Conservation (phyloP, 164 flowering plant genomes). For the Warburgia ugandensis region DNA sequence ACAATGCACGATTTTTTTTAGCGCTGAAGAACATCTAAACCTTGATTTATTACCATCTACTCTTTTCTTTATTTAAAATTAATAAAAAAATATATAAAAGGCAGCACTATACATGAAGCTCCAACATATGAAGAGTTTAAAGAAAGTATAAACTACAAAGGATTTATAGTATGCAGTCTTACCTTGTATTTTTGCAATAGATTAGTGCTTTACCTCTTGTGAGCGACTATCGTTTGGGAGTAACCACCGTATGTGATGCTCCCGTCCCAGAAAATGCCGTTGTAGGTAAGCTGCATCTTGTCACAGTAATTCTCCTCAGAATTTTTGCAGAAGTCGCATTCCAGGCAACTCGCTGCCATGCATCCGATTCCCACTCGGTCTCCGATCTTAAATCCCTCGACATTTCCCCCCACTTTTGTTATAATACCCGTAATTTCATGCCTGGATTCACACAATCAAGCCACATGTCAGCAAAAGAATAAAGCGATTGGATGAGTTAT, state of each 20-base stretch:
- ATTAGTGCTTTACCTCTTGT: slow-evolving; percentile 37
- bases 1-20: too few relatives aligned
- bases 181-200: not conserved
- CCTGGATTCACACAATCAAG: too few relatives aligned
- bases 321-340: slow-evolving; percentile 48
- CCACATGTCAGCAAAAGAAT: too few relatives aligned
- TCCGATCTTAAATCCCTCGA: slow-evolving; percentile 46
- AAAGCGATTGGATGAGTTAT: too few relatives aligned
- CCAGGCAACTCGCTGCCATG: slow-evolving; percentile 44
- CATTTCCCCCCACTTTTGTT: slow-evolving; percentile 45
- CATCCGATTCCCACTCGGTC: slow-evolving; percentile 67
- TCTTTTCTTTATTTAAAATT: too few relatives aligned
- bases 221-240: slow-evolving; percentile 53
- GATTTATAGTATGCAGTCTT: too few relatives aligned
- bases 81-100: too few relatives aligned
- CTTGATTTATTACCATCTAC: too few relatives aligned
- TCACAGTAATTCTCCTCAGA: slow-evolving; percentile 60
- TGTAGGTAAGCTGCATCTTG: slow-evolving; percentile 36
- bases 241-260: slow-evolving; percentile 83
- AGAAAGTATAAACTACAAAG: too few relatives aligned
- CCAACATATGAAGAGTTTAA: too few relatives aligned
- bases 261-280: slow-evolving; percentile 77
- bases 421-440: slow-evolving; percentile 64
- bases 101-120: too few relatives aligned
- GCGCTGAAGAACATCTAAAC: too few relatives aligned